These are phyloP conservation scores for Carex scoparia DNA, from an alignment of 176 grass and related monocot species.

Conservation along the genomic window DNA sequence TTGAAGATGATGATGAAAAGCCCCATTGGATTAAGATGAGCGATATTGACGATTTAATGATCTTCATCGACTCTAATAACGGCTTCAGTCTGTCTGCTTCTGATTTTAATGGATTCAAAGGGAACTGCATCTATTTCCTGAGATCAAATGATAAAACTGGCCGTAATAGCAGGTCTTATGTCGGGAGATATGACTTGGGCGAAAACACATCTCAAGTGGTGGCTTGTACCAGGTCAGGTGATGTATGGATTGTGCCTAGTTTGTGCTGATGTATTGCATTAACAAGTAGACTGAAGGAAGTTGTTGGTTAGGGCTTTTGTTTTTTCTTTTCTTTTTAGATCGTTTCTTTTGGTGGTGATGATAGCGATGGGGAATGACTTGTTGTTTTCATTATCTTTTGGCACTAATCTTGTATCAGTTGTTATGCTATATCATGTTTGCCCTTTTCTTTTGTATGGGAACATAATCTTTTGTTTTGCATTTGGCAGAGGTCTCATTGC, in stretches of 20 bases:
- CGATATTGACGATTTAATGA: not conserved
- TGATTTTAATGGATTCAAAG: not conserved
- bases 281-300: not conserved
- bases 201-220: not conserved
- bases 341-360: not conserved
- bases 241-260: not conserved
- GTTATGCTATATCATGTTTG: not conserved
- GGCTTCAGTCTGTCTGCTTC: not conserved
- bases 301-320: not conserved
- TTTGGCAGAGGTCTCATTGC: not conserved
- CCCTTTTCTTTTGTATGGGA: too few species aligned
- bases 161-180: not conserved
- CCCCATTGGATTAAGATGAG: not conserved
- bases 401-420: not conserved
- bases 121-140: conserved; percentile 12
- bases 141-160: not conserved
- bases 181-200: not conserved
- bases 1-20: not conserved
- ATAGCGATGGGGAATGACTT: not conserved
- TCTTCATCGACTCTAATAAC: not conserved
- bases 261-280: not conserved
- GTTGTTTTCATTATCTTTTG: not conserved
- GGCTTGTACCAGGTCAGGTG: not conserved
- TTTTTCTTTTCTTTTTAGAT: not conserved
- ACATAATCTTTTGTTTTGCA: not conserved